Evolutionary conservation across 441 rosid species (phyloP).

Genomic region (Pelargonium myrrhifolium): DNA sequence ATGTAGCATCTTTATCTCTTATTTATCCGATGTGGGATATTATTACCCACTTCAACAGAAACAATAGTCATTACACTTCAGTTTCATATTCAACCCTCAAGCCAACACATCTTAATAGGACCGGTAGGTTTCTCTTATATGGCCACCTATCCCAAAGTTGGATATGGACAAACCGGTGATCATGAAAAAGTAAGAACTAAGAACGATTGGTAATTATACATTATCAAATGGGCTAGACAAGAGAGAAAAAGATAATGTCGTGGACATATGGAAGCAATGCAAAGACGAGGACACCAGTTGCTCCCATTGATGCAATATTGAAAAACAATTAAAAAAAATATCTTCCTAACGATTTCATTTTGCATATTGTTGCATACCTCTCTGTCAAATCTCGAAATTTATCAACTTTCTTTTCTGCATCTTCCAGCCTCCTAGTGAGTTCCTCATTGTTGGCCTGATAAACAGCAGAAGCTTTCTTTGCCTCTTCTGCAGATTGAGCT

Average conservation of each 20-base stretch:
- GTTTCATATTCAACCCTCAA: too few species aligned
- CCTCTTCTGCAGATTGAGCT: slow-evolving; percentile 55
- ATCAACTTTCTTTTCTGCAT: slow-evolving; percentile 60
- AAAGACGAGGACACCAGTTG: neutral
- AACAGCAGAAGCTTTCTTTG: slow-evolving; percentile 47
- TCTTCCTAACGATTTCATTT: neutral
- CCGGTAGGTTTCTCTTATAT: too few species aligned
- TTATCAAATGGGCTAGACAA: too few species aligned
- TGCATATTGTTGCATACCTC: slow-evolving; percentile 48
- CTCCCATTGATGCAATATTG: neutral
- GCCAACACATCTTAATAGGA: too few species aligned
- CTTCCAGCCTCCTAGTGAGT: slow-evolving; percentile 68
- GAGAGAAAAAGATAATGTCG: neutral
- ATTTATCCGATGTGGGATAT: too few species aligned
- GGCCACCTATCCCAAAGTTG: too few species aligned
- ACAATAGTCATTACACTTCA: too few species aligned
- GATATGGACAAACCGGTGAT: too few species aligned
- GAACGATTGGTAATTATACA: too few species aligned
- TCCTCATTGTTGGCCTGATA: slow-evolving; percentile 67
- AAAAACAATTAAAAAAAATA: neutral
- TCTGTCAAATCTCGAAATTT: slow-evolving; percentile 95
- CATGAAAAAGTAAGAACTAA: too few species aligned
- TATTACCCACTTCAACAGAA: too few species aligned
- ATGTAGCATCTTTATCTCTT: too few species aligned
- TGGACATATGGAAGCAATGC: neutral